These are phyloP conservation scores for Argentina anserina DNA, from an alignment of 306 rosid genomes.

Conservation along the genomic window DNA sequence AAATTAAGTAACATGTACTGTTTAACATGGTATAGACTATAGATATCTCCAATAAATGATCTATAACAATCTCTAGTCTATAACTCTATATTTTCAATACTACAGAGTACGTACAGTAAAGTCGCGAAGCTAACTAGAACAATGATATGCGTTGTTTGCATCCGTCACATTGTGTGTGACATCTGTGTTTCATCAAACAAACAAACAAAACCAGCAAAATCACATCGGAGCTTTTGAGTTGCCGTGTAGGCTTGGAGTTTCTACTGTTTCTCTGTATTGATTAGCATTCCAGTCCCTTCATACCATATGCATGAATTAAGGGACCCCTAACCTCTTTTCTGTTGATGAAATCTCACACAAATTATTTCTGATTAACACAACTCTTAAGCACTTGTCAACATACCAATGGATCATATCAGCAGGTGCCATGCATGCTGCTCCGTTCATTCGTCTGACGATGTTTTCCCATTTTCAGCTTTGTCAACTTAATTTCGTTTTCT, in stretches of 20 bases:
- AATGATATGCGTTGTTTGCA: constrained; percentile 2
- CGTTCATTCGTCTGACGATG: neutral
- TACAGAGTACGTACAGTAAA: neutral
- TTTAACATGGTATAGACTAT: too few species aligned
- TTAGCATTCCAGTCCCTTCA: constrained; percentile 9
- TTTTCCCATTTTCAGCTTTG: neutral
- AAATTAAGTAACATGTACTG: too few species aligned
- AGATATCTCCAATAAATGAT: too few species aligned
- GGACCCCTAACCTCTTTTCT: neutral
- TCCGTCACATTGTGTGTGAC: neutral
- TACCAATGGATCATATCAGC: neutral
- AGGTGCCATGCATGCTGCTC: neutral
- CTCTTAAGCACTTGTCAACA: neutral
- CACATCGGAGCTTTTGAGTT: constrained; percentile 29
- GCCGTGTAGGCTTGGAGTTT: constrained; percentile 36
- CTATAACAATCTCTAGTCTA: too few species aligned
- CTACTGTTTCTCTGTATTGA: neutral
- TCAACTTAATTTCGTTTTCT: neutral
- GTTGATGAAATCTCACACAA: neutral
- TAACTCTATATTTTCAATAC: neutral
- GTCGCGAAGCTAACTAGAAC: neutral
- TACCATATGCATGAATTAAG: neutral
- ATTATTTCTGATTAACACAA: neutral
- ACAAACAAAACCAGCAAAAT: neutral
- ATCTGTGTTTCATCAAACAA: neutral